These are phyloP conservation scores for Mycosphaerella arachidis DNA, from an alignment of 2,329 filamentous ascomycete genomes.

Conservation along the genomic window DNA sequence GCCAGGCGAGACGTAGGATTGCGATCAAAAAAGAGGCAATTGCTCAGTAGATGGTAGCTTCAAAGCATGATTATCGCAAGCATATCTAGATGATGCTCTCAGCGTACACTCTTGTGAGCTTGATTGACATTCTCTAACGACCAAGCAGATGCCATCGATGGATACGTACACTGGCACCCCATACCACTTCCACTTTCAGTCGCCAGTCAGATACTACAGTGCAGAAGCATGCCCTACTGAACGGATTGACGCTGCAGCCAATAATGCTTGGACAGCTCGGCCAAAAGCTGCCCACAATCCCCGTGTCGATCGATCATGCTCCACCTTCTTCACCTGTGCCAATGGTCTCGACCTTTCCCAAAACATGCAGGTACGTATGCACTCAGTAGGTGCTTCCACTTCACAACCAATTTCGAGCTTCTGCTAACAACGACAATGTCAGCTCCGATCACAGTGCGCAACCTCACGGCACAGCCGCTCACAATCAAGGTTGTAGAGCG, in stretches of 20 bases:
- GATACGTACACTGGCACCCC: too few relatives aligned
- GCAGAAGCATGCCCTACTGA: background rate
- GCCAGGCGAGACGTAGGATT: background rate
- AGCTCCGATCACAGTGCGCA: constrained; percentile 65
- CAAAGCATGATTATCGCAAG: background rate
- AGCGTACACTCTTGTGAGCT: too few relatives aligned
- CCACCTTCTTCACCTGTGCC: background rate
- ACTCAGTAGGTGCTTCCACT: background rate
- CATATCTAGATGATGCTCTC: background rate
- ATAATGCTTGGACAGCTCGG: background rate
- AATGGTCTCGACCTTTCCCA: background rate
- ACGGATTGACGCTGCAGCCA: background rate
- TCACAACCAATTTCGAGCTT: background rate
- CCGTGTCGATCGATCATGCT: background rate
- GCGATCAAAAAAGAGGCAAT: background rate
- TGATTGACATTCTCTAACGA: too few relatives aligned
- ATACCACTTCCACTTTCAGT: background rate
- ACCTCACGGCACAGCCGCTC: constrained; percentile 70
- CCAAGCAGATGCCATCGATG: too few relatives aligned
- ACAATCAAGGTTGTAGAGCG: constrained; percentile 70
- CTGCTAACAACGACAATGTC: constrained; percentile 22
- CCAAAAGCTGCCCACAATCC: background rate
- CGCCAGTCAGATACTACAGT: background rate
- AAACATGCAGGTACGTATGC: background rate
- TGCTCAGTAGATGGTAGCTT: background rate